Evolutionary conservation across 2,329 filamentous ascomycete genomes (phyloP).

Genomic region (Penicillium rolfsii): DNA sequence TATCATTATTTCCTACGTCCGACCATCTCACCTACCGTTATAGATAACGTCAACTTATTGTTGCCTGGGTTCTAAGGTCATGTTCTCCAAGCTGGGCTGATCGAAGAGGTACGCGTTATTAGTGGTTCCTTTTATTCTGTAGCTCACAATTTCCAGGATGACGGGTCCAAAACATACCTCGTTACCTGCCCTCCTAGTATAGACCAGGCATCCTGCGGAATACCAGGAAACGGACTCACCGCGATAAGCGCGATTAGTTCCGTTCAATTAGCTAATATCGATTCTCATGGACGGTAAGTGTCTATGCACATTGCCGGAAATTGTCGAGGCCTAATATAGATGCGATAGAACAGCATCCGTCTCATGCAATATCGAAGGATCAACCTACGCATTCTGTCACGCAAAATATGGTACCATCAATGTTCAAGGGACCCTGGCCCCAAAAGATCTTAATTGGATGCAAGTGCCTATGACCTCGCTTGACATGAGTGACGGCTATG

Average conservation of each 20-base stretch:
- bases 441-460: slow-evolving; percentile 7
- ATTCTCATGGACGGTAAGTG: not conserved
- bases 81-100: slow-evolving; percentile 2
- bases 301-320: not conserved
- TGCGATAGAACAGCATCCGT: slow-evolving; percentile 3
- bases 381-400: slow-evolving; percentile 2
- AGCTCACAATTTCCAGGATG: not conserved
- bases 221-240: slow-evolving; percentile 2
- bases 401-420: slow-evolving; percentile 4
- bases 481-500: not conserved
- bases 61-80: slow-evolving; percentile 5
- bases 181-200: slow-evolving; percentile 7
- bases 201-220: not conserved
- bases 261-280: not conserved
- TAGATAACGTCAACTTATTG: not conserved
- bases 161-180: not conserved
- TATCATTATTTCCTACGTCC: slow-evolving; percentile 1
- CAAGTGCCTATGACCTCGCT: not conserved
- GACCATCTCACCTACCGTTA: not conserved
- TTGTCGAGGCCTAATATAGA: not conserved
- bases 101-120: not conserved
- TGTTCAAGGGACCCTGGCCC: slow-evolving; percentile 3
- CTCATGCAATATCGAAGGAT: slow-evolving; percentile 2
- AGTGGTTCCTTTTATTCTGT: not conserved
- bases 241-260: slow-evolving; percentile 3